Conservation (phyloP, 2,329 filamentous ascomycete genomes). For the Calonectria hawksworthii region DNA sequence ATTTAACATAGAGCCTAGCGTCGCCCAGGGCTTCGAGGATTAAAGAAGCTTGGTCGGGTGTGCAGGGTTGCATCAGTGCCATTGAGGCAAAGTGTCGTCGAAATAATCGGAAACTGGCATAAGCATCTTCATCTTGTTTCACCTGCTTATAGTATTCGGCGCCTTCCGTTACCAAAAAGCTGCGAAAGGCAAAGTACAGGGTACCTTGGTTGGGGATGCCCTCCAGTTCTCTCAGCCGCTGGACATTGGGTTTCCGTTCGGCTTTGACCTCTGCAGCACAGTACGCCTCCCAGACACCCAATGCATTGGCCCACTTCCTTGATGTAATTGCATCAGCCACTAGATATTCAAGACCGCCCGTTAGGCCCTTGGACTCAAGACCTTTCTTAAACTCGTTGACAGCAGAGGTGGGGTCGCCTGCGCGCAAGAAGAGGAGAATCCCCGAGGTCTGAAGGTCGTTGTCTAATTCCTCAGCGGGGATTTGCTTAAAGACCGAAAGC, state of each 20-base stretch:
- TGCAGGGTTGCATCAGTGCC: constrained; percentile 51
- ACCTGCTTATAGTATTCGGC: constrained; percentile 33
- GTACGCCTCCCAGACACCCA: constrained; percentile 56
- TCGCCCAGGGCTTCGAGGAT: constrained; percentile 60
- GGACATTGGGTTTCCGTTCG: constrained; percentile 26
- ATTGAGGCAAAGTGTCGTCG: constrained; percentile 49
- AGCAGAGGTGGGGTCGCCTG: constrained; percentile 56
- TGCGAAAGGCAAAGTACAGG: constrained; percentile 52
- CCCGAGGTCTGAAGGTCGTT: constrained; percentile 56
- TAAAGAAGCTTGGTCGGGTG: constrained; percentile 49
- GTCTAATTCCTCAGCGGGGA: constrained; percentile 56
- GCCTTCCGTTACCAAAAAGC: constrained; percentile 47
- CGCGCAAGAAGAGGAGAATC: constrained; percentile 57
- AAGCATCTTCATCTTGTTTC: constrained; percentile 40
- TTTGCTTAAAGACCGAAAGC: constrained; percentile 58
- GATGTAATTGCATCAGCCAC: constrained; percentile 56
- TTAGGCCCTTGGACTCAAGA: constrained; percentile 50
- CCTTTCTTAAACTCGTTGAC: constrained; percentile 57
- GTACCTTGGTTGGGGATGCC: constrained; percentile 47
- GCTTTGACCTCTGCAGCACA: constrained; percentile 37
- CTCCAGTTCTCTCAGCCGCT: constrained; percentile 40
- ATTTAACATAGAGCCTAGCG: constrained; percentile 58
- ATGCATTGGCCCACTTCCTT: constrained; percentile 52
- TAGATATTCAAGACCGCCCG: constrained; percentile 60
- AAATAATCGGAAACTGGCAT: constrained; percentile 44